phyloP scores from a whole-genome alignment of 2,329 filamentous ascomycete genomes.

The Diaporthe vexans region DNA sequence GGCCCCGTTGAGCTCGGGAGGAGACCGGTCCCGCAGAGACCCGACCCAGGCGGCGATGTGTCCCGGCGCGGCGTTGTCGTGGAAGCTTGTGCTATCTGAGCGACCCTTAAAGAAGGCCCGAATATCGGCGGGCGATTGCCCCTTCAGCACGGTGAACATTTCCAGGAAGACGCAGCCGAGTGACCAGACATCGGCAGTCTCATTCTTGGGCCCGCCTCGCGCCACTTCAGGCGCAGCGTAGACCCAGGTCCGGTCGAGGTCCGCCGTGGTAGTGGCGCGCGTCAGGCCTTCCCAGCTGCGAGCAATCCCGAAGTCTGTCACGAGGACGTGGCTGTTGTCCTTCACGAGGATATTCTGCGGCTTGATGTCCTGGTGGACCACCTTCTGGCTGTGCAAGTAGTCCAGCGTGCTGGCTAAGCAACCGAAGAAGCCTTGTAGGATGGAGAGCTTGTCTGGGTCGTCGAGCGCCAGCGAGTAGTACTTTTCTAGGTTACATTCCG shows the following conservation, averaged over 20 bases:
- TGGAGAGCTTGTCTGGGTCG: neutral
- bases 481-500: neutral
- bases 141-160: neutral
- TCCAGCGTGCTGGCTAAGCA: neutral
- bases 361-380: constrained; percentile 41
- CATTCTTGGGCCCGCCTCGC: neutral
- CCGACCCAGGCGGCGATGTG: neutral
- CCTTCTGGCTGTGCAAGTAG: constrained; percentile 1
- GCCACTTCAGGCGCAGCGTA: constrained; percentile 14
- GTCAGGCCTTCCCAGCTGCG: neutral
- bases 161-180: constrained; percentile 6
- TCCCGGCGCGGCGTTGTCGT: neutral
- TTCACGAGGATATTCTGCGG: constrained; percentile 42
- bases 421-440: neutral
- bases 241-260: neutral
- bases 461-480: neutral
- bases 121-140: neutral
- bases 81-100: neutral
- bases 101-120: neutral
- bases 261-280: neutral
- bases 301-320: constrained; percentile 42
- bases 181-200: constrained; percentile 7
- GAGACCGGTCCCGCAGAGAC: neutral
- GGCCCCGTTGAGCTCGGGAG: neutral
- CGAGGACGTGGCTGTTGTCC: constrained; percentile 20